Base-by-base conservation (phyloP, 768 basidiomycete species). In the Auriscalpium orientale region DNA sequence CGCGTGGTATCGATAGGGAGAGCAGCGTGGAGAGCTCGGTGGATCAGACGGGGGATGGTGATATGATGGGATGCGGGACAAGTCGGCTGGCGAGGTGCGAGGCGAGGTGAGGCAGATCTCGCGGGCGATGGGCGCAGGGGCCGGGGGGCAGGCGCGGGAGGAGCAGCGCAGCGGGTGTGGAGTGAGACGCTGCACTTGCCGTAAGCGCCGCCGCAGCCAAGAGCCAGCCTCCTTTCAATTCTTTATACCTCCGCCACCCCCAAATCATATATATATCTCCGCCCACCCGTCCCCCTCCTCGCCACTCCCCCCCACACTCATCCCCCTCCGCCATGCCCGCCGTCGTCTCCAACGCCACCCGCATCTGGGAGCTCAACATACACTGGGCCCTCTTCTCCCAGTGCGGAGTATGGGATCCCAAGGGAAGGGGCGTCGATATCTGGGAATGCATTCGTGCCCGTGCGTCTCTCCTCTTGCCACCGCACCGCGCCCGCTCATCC, bases 401-500 rank as follows among this genome's bases (percentile, higher is more conserved):
- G 65, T 88, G 87, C 67, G 82, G 82, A 54, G 76, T 84, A 13
- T 89, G 85, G 86, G 83, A 88, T 69, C 70, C 79, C 21, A 79
- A 76, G 68, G 76, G 80, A 52, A 79, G 80, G 43, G 81, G 83
- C 28, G 87, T 89, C 44, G 84, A 87, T 55, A 78, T 89, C 54
- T 89, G 85, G 85, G 85, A 89, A 64, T 89, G 87, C 66, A 72
- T 87, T 53, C 70, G 74, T 68, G 78, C 80, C 62, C 87, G 87
- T 88, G 69, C 70, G 84, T 28, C 4, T 28, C 28, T 78, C 49
- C 51, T 46, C 16, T 44, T 16, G 49, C 51, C 38, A 59, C 51
- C 28, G 40, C 55, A 35, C 40, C 44, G 16, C 50, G 46, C 12
- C 58, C 63, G 54, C 51, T 56, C 48, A 9, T 46, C 51, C 58